Base-by-base conservation (phyloP, 2,329 filamentous ascomycete genomes). In the Colletotrichum nymphaeae region DNA sequence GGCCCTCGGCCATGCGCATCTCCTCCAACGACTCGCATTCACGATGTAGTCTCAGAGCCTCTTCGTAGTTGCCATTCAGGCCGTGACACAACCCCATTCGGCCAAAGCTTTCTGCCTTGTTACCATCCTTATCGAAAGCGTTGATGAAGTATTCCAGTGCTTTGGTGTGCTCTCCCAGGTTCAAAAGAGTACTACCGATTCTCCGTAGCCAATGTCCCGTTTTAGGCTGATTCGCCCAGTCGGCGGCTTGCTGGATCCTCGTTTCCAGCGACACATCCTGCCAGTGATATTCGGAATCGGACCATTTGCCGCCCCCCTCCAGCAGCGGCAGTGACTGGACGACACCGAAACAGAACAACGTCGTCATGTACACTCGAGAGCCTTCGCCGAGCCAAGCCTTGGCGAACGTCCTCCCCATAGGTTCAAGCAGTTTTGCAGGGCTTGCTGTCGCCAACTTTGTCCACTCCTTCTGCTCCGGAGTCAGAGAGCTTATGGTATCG, bases 311-410 rank as follows among this genome's bases (percentile, higher is more conserved):
- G 2, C 82, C 84, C 1, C 80, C 79, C 16, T 84, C 79, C 77
- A 85, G 81, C 3, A 82, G 82, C 5, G 84, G 82, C 35, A 84
- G 78, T 55, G 80, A 82, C 69, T 85, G 84, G 4, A 85, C 84
- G 49, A 85, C 84, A 67, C 84, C 83, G 73, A 85, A 84, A 74
- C 84, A 85, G 69, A 85, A 83, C 0, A 83, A 75, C 0, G 84
- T 84, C 5, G 84, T 83, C 6, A 85, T 77, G 46, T 85, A 85
- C 42, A 77, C 78, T 30, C 78, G 75, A 32, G 80, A 84, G 4
- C 79, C 77, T 4, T 77, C 76, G 0, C 80, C 80, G 0, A 85
- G 78, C 84, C 84, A 85, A 0, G 83, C 83, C 3, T 79, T 75
- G 2, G 83, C 82, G 30, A 85, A 85, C 0, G 83, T 76, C 1